Percentiles rank a stretch among this genome's conserved stretches.
Evolutionary conservation across 495 filamentous ascomycete genomes (phyloP).

Genomic region (Podospora comata): DNA sequence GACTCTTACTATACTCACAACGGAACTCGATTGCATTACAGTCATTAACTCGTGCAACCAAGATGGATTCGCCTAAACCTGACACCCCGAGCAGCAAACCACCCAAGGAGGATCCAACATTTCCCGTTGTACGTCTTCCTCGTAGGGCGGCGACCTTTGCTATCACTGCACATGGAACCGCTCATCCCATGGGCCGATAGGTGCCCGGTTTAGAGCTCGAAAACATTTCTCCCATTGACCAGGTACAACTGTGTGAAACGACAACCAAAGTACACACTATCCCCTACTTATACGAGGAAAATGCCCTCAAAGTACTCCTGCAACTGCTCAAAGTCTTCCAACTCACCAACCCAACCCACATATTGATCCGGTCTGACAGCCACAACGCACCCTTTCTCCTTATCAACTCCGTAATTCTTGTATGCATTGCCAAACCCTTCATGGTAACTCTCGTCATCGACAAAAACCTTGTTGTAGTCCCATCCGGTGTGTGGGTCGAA

Average conservation of each 20-base stretch:
- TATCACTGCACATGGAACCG: background rate
- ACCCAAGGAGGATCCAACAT: conserved; percentile 4
- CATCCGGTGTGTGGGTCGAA: conserved; percentile 57
- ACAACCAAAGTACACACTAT: background rate
- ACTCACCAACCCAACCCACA: conserved; percentile 53
- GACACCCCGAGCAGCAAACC: background rate
- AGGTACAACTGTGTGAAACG: background rate
- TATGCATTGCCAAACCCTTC: conserved; percentile 63
- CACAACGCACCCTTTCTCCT: conserved; percentile 57
- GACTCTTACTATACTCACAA: too few species aligned
- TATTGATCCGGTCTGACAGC: conserved; percentile 60
- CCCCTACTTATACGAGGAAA: conserved; percentile 22
- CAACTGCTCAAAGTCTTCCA: conserved; percentile 52
- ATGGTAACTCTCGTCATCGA: conserved; percentile 59
- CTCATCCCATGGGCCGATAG: background rate
- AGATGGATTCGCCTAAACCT: background rate
- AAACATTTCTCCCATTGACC: background rate
- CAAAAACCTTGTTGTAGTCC: conserved; percentile 65
- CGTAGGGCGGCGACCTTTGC: background rate
- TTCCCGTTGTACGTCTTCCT: background rate
- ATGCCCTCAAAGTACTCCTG: conserved; percentile 37
- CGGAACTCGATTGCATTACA: background rate
- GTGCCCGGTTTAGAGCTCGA: background rate
- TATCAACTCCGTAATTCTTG: conserved; percentile 59
- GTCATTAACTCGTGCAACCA: background rate